Percentiles rank a stretch among this genome's conserved stretches.
These are phyloP conservation scores for Lentinula novae-zelandiae DNA, from an alignment of 1,284 basidiomycete species.

Conservation along the genomic window DNA sequence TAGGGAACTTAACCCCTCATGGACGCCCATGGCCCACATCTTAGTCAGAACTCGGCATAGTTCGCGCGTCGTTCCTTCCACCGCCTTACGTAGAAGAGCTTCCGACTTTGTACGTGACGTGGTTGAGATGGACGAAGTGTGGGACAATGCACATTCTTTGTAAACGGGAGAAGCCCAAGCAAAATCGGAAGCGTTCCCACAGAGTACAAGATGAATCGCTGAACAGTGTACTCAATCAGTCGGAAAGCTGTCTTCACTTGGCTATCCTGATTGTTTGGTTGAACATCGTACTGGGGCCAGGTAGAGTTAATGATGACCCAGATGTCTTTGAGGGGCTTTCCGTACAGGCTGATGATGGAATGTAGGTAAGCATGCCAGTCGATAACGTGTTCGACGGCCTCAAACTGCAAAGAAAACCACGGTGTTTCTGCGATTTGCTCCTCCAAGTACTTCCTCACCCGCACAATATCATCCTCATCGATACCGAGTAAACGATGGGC, in stretches of 20 bases:
- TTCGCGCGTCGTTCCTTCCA: slow-evolving; percentile 34
- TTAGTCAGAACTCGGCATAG: slow-evolving; percentile 42
- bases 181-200: slow-evolving; percentile 7
- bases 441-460: slow-evolving; percentile 22
- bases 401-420: slow-evolving; percentile 13
- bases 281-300: neutral
- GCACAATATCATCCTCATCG: slow-evolving; percentile 15
- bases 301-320: neutral
- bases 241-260: neutral
- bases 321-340: slow-evolving; percentile 32
- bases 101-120: slow-evolving; percentile 29
- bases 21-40: slow-evolving; percentile 39
- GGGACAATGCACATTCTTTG: slow-evolving; percentile 30
- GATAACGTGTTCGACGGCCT: slow-evolving; percentile 15
- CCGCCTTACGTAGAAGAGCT: slow-evolving; percentile 26
- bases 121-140: slow-evolving; percentile 25
- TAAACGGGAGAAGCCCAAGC: slow-evolving; percentile 31
- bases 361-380: slow-evolving; percentile 41
- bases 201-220: slow-evolving; percentile 29
- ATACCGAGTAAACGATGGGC: slow-evolving; percentile 30
- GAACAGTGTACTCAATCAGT: slow-evolving; percentile 30
- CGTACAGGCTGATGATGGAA: slow-evolving; percentile 38
- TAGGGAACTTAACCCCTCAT: slow-evolving; percentile 25
- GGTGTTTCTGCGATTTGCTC: neutral
- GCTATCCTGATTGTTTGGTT: neutral